Conservation (phyloP, 345 rosid genomes). For the Citrus inodora region DNA sequence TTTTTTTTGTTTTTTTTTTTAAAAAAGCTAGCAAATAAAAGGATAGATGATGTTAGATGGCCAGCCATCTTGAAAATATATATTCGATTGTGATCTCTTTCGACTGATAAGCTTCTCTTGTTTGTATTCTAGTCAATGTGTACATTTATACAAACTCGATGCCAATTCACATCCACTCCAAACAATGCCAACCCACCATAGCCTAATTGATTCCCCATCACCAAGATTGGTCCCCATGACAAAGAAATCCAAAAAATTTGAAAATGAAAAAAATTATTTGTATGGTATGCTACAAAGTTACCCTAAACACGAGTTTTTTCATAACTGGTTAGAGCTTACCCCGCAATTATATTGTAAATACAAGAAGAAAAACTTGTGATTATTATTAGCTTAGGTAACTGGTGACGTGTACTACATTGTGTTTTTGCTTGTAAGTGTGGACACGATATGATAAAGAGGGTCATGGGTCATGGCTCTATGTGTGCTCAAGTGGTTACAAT, state of each 20-base stretch:
- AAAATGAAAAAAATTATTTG: no score
- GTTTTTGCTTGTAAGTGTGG: slow-evolving; percentile 7
- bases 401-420: background rate
- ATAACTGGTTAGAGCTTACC: no score
- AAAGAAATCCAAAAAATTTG: background rate
- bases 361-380: background rate
- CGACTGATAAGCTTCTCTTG: background rate
- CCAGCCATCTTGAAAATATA: background rate
- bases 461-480: background rate
- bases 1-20: no score
- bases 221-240: slow-evolving; percentile 33
- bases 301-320: no score
- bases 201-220: slow-evolving; percentile 11
- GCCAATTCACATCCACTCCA: background rate
- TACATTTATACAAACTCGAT: background rate
- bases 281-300: no score
- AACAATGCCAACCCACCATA: slow-evolving; percentile 14
- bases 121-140: background rate
- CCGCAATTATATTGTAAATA: no score
- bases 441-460: slow-evolving; percentile 9
- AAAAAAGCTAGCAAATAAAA: background rate
- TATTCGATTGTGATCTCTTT: slow-evolving; percentile 2
- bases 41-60: background rate
- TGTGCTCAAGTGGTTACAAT: slow-evolving; percentile 2
- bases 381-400: background rate